Evolutionary conservation across 2,329 filamentous ascomycete genomes (phyloP), one percentile per base, ranked within the genome.

Genomic region (Arthrobotrys megalospora): DNA sequence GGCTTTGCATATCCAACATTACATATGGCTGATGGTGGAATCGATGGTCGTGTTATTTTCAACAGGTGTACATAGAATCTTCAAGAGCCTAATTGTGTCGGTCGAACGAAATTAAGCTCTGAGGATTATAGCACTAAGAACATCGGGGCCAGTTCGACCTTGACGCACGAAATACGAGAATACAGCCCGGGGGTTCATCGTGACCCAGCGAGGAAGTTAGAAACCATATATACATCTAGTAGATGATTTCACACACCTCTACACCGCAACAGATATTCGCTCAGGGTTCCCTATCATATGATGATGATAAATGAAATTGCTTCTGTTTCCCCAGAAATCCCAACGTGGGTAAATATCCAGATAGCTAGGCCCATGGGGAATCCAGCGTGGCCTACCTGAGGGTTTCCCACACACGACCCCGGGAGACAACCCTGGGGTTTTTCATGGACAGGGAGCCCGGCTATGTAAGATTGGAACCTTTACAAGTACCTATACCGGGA

Each of bases 261-360:
- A 24, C 41, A 14, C 11, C 4, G n/a, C 14, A 14, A 16, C 11
- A 24, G 19, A 10, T 48, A 48, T 43, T 60, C 36, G 8, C 55
- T 10, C 55, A 43, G 8, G 19, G 16, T 10, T 28, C 41, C 28
- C 11, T 41, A 41, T 43, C 55, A 41, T 41, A 41, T 60, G 34
- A 41, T 60, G 34, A 41, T 41, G n/a, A 16, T 32, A 21, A 8
- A 63, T 3, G 2, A 32, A 7, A 64, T 64, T 64, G n/a, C 58
- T n/a, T 63, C 10, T n/a, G 36, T 14, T 64, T 64, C 60, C 38
- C 43, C 60, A 64, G 60, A 64, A 34, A 36, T 36, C 34, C 24
- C 41, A 64, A 64, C 41, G 60, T 63, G 38, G 58, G 19, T 34
- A 32, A 32, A 63, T 63, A 63, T 63, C 21, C 14, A 47, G 12